These are phyloP conservation scores for Saccharomyces uvarum DNA, from an alignment of 1,139 yeast species.

Conservation along the genomic window DNA sequence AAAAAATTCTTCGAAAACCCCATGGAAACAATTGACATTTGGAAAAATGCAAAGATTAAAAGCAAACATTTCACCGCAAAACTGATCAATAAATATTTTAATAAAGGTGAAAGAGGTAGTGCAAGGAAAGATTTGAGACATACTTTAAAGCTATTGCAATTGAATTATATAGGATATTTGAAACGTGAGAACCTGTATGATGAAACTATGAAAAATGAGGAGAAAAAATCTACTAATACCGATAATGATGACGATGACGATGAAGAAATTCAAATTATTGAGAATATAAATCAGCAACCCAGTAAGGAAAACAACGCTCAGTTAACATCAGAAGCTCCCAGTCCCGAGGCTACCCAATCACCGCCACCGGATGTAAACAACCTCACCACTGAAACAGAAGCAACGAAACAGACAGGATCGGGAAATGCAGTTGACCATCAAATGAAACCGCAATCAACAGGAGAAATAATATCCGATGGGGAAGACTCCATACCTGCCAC, in stretches of 20 bases:
- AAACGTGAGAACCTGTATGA: slow-evolving; percentile 13
- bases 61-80: slow-evolving; percentile 16
- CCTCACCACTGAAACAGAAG: background rate
- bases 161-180: slow-evolving; percentile 33
- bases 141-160: slow-evolving; percentile 32
- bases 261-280: slow-evolving; percentile 30
- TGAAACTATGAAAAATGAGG: slow-evolving; percentile 15
- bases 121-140: slow-evolving; percentile 36
- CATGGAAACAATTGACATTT: slow-evolving; percentile 41
- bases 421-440: background rate
- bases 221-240: slow-evolving; percentile 8
- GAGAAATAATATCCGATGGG: background rate
- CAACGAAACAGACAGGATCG: background rate
- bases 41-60: slow-evolving; percentile 36
- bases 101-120: slow-evolving; percentile 32
- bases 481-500: background rate
- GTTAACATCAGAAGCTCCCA: slow-evolving; percentile 8
- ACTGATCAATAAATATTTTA: slow-evolving; percentile 30
- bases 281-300: slow-evolving; percentile 9
- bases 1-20: slow-evolving; percentile 54
- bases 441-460: background rate
- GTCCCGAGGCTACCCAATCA: slow-evolving; percentile 3
- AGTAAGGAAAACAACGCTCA: background rate
- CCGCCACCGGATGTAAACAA: background rate
- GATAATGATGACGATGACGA: slow-evolving; percentile 21